Conservation (phyloP, 805 yeast species). For the Candida dajiaensis region DNA sequence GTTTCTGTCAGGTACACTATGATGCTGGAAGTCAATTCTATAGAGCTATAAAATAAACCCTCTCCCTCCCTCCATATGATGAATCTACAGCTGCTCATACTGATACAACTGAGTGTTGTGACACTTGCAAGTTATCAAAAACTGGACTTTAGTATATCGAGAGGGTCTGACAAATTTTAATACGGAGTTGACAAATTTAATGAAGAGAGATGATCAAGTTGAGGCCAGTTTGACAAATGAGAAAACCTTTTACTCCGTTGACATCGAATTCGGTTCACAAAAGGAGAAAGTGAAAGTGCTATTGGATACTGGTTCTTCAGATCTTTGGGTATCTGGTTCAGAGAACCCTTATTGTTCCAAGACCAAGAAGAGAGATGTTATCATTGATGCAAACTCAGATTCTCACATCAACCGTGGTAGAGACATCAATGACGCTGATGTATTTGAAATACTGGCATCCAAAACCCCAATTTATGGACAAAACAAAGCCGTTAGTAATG, state of each 20-base stretch:
- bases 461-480: not conserved
- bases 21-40: not conserved
- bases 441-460: not conserved
- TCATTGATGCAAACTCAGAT: not conserved
- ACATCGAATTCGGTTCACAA: slow-evolving; percentile 9
- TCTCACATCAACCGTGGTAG: not conserved
- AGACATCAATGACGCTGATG: not conserved
- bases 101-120: not conserved
- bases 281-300: slow-evolving; percentile 23
- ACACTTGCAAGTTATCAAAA: not conserved
- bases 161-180: not conserved
- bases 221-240: not conserved
- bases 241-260: slow-evolving; percentile 9
- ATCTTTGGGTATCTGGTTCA: slow-evolving; percentile 27
- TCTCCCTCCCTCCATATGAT: no score
- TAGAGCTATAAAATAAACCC: not conserved
- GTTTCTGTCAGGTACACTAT: not conserved
- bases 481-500: not conserved
- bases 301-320: slow-evolving; percentile 31
- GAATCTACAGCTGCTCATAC: not conserved
- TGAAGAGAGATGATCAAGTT: not conserved
- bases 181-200: not conserved
- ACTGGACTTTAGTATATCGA: not conserved
- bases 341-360: slow-evolving; percentile 25
- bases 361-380: not conserved